Conservation (phyloP, 2,329 filamentous ascomycete species). For the Ophiocordyceps unilateralis region DNA sequence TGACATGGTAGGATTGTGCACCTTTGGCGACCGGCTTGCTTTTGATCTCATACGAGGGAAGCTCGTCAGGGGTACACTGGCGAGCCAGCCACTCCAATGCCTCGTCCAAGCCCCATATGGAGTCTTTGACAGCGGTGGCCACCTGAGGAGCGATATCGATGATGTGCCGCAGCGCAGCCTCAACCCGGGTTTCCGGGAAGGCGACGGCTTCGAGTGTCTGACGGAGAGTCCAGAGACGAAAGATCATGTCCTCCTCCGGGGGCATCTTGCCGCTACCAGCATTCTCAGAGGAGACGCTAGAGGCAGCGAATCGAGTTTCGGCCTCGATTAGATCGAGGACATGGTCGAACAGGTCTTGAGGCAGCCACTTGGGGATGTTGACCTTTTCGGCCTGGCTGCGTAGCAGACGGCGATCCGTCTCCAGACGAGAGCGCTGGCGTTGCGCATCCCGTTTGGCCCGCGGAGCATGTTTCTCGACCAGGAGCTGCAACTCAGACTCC, state of each 20-base stretch:
- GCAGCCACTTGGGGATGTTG: conserved; percentile 62
- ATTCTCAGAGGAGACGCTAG: conserved; percentile 29
- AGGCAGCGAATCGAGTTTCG: conserved; percentile 41
- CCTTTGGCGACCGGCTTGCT: conserved; percentile 20
- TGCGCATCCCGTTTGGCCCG: conserved; percentile 66
- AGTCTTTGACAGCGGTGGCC: conserved; percentile 38
- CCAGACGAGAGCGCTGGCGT: conserved; percentile 59
- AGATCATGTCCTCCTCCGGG: conserved; percentile 58
- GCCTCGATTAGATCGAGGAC: conserved; percentile 57
- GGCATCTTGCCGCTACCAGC: conserved; percentile 33
- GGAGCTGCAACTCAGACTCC: conserved; percentile 70
- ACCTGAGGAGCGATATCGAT: conserved; percentile 50
- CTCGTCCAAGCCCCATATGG: conserved; percentile 74
- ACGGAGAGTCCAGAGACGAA: conserved; percentile 72
- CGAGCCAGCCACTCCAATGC: conserved; percentile 81
- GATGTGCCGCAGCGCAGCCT: conserved; percentile 47
- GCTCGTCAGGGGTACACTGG: conserved; percentile 49
- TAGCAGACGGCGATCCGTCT: conserved; percentile 72
- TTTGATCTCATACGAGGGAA: conserved; percentile 49
- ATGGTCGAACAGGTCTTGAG: conserved; percentile 59
- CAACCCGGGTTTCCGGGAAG: conserved; percentile 47
- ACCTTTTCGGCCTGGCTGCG: conserved; percentile 61
- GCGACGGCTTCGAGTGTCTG: conserved; percentile 51
- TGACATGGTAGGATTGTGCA: conserved; percentile 3
- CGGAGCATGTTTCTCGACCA: conserved; percentile 68